These are phyloP conservation scores for Sporisorium iseilematis-ciliati DNA, from an alignment of 1,284 basidiomycete genomes.

Conservation along the genomic window DNA sequence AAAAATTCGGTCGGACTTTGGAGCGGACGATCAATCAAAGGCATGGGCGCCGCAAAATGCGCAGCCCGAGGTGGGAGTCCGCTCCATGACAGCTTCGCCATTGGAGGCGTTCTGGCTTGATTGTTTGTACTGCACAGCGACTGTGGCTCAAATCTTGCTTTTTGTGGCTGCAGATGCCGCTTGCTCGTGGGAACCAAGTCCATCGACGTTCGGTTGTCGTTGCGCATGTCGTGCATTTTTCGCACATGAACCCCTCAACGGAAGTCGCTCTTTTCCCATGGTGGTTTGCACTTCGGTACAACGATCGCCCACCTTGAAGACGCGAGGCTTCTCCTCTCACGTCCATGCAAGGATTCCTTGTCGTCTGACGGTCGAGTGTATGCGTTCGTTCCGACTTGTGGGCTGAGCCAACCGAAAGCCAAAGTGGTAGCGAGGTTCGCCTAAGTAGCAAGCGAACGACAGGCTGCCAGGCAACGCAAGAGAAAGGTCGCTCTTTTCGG, in stretches of 20 bases:
- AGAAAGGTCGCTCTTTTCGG: background rate
- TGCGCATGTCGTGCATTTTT: too few species aligned
- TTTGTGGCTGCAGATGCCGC: background rate
- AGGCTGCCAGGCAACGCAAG: constrained; percentile 6
- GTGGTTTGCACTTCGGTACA: too few species aligned
- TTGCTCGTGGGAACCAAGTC: too few species aligned
- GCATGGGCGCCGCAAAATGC: constrained; percentile 12
- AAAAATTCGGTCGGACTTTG: constrained; percentile 12
- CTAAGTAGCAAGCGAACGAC: background rate
- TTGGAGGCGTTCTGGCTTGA: background rate
- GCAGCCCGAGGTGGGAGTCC: constrained; percentile 36
- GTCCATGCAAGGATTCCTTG: background rate
- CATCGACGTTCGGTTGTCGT: too few species aligned
- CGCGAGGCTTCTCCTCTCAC: too few species aligned
- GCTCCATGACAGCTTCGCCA: constrained; percentile 6
- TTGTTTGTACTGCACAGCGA: constrained; percentile 1
- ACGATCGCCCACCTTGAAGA: too few species aligned
- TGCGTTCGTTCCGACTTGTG: background rate
- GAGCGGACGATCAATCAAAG: constrained; percentile 14
- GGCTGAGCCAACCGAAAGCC: background rate
- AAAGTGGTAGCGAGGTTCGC: constrained; percentile 16
- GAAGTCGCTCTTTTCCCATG: too few species aligned
- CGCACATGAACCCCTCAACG: too few species aligned
- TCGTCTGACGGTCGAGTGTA: background rate
- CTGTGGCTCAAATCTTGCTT: background rate